A percentile compares a stretch with the other conserved stretches of the same genome.
Conservation (phyloP, 805 yeast species). For the Deakozyma indianensis region DNA sequence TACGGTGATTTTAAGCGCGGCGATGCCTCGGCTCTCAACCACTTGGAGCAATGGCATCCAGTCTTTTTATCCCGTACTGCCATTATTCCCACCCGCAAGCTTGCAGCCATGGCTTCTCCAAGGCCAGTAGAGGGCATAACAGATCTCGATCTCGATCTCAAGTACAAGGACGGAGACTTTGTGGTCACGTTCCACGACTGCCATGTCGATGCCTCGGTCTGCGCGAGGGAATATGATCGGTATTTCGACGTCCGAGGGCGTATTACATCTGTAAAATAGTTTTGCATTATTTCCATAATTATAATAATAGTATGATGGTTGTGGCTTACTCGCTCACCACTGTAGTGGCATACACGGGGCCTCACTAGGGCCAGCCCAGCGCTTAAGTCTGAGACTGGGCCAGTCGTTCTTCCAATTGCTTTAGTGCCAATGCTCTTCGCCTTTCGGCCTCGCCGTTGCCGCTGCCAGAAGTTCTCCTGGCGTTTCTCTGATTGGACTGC, state of each 20-base stretch:
- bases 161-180: slow-evolving; percentile 21
- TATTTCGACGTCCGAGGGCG: slow-evolving; percentile 1
- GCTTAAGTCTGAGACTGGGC: background rate
- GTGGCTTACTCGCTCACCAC: no score
- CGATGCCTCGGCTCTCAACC: slow-evolving; percentile 50
- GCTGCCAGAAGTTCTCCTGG: slow-evolving; percentile 12
- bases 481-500: slow-evolving; percentile 13
- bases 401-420: slow-evolving; percentile 2
- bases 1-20: slow-evolving; percentile 44
- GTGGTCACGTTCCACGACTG: slow-evolving; percentile 18
- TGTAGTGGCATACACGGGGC: no score
- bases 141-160: slow-evolving; percentile 12
- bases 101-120: slow-evolving; percentile 23
- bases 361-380: no score
- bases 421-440: slow-evolving; percentile 3
- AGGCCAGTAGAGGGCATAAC: background rate
- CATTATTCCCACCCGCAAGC: slow-evolving; percentile 48
- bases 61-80: slow-evolving; percentile 57
- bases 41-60: slow-evolving; percentile 92
- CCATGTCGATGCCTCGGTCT: slow-evolving; percentile 23
- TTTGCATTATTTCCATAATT: no score
- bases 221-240: background rate
- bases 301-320: no score
- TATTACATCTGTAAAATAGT: background rate
- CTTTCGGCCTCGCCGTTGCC: slow-evolving; percentile 3